phyloP scores from a whole-genome alignment of 345 rosid genomes.

The Leavenworthia alabamica region DNA sequence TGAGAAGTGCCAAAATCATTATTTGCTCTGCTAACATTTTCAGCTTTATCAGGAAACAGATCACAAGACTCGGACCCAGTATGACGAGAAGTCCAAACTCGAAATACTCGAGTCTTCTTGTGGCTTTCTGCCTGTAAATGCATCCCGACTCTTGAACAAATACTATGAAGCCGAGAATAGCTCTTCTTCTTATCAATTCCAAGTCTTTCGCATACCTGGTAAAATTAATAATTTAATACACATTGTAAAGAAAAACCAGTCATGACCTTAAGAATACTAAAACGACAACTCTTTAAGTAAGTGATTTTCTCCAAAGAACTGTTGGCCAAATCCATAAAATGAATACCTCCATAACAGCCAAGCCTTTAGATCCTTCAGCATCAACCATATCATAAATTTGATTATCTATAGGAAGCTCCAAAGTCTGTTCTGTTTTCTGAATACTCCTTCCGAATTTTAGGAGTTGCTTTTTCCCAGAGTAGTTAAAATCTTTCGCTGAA shows the following conservation, averaged over 20 bases:
- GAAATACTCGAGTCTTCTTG: conserved; percentile 56
- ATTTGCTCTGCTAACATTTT: conserved; percentile 25
- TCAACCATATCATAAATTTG: conserved; percentile 84
- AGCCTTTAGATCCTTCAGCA: conserved; percentile 68
- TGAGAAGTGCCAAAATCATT: conserved; percentile 31
- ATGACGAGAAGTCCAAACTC: conserved; percentile 67
- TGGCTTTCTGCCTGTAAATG: conserved; percentile 60
- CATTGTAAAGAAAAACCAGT: not conserved
- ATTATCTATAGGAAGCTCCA: conserved; percentile 74
- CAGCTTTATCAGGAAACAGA: conserved; percentile 36
- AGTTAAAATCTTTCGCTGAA: conserved; percentile 37
- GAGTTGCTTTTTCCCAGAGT: conserved; percentile 35
- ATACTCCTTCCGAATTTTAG: conserved; percentile 66
- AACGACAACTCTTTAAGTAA: conserved; percentile 3
- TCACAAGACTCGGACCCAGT: conserved; percentile 39
- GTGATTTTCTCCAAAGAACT: not conserved
- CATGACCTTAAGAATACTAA: not conserved
- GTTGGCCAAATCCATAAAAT: conserved; percentile 5
- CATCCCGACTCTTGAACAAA: conserved; percentile 71
- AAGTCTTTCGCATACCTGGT: conserved; percentile 73
- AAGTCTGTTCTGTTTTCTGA: conserved; percentile 55
- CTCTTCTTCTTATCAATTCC: conserved; percentile 77
- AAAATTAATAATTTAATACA: conserved; percentile 14
- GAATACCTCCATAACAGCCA: conserved; percentile 63
- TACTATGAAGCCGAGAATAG: conserved; percentile 57